Percentiles rank a stretch among this genome's conserved stretches.
These are phyloP conservation scores for Jatropha curcas DNA, from an alignment of 345 rosid species.

Conservation along the genomic window DNA sequence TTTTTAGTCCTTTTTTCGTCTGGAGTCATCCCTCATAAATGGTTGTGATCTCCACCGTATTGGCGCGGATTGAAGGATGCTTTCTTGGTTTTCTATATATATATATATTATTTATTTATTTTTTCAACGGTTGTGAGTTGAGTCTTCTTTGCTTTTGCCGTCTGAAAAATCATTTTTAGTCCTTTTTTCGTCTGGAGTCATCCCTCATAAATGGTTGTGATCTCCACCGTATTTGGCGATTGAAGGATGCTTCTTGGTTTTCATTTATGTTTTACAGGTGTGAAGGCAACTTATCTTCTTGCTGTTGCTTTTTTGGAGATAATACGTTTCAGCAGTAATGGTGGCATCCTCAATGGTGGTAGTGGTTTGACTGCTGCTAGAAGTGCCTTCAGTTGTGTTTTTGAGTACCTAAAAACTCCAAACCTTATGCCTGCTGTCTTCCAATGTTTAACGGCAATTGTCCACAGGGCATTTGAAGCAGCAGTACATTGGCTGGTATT, in stretches of 20 bases:
- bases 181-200: constrained; percentile 3
- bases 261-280: constrained; percentile 53
- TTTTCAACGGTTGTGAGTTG: not conserved
- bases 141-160: not conserved
- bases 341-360: constrained; percentile 92
- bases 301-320: constrained; percentile 97
- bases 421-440: constrained; percentile 86
- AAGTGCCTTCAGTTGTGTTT: constrained; percentile 97
- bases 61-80: not conserved
- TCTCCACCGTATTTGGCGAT: not conserved
- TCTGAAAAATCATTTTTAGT: not conserved
- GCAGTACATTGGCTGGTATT: constrained; percentile 91
- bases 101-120: not conserved
- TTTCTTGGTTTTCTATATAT: constrained; percentile 21
- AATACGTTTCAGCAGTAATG: constrained; percentile 94
- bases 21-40: constrained; percentile 3
- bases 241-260: constrained; percentile 14
- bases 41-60: not conserved
- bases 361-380: constrained; percentile 62
- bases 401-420: constrained; percentile 95
- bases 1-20: not conserved
- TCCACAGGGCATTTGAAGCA: constrained; percentile 90
- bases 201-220: constrained; percentile 6
- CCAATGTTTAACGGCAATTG: constrained; percentile 89
- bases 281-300: constrained; percentile 98